Base-by-base conservation (phyloP, 805 yeast genomes). In the Grigorovia humatica region DNA sequence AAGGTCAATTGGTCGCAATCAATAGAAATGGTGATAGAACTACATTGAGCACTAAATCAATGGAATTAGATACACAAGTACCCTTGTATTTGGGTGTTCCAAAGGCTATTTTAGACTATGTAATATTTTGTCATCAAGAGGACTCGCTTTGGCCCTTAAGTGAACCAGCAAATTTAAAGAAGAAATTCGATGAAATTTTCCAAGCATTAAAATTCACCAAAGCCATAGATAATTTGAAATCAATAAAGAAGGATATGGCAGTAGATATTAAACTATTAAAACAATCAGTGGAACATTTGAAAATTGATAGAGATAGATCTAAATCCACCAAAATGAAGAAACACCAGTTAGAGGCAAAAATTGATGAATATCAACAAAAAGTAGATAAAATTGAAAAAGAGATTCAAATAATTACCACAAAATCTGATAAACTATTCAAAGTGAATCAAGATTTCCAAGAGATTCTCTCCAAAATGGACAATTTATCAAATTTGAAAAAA, bases 41-140 rank as follows among this genome's bases (percentile, higher is more conserved):
- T 0, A 81, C 95, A 0, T 70, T 89, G 19, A 82, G 89, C 53
- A 82, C 95, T 1, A 82, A 90, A 57, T 82, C 88, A 54, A 81
- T 87, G 0, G 98, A 91, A 55, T 74, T 93, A 48, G 96, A 93
- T 61, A 69, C 75, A 5, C 84, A 84, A 51, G 82, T 93, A 42
- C 97, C 98, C 1, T 74, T 76, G 23, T 82, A 81, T 55, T 72
- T 93, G 51, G 99, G 99, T 6, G 96, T 90, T 0, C 85, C 96
- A 0, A 79, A 80, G 53, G 86, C 98, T 0, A 80, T 93, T 51
- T 70, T 93, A 49, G 96, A 91, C 57, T 88, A 88, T 64, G 99
- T 93, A 44, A 83, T 91, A 1, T 93, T 93, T 68, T 91, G 99
- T 62, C 99, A 93, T 63, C 99, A 93, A 66, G 99, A 93, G 62